These are phyloP conservation scores for Annulohypoxylon moriforme DNA, from an alignment of 495 filamentous ascomycete species.

Conservation along the genomic window DNA sequence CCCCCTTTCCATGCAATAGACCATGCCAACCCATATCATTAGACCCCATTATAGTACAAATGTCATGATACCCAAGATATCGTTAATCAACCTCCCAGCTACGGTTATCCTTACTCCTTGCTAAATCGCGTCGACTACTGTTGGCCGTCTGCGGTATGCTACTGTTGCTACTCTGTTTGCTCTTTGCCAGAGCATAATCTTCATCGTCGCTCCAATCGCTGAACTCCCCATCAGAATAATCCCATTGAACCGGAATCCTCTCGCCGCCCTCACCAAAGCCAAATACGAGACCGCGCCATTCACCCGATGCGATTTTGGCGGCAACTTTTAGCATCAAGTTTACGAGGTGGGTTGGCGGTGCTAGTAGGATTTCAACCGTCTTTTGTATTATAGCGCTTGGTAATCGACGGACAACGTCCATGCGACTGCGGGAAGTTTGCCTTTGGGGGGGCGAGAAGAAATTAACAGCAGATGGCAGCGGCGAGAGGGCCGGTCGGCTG, in stretches of 20 bases:
- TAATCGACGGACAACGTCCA: conserved; percentile 63
- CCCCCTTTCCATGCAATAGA: conserved; percentile 15
- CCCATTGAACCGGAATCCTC: conserved; percentile 66
- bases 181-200: conserved; percentile 32
- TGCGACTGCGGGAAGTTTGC: conserved; percentile 44
- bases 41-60: conserved; percentile 35
- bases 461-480: conserved; percentile 73
- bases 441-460: conserved; percentile 66
- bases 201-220: conserved; percentile 48
- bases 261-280: conserved; percentile 61
- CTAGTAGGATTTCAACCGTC: conserved; percentile 77
- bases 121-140: neutral
- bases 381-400: conserved; percentile 77
- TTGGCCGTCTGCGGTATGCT: conserved; percentile 18
- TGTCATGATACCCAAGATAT: neutral
- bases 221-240: conserved; percentile 61
- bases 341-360: conserved; percentile 79
- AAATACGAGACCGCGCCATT: conserved; percentile 64
- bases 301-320: conserved; percentile 74
- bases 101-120: conserved; percentile 35
- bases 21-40: conserved; percentile 34
- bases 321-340: conserved; percentile 83
- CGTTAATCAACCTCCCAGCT: conserved; percentile 51
- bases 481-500: conserved; percentile 72
- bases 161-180: conserved; percentile 29